Conservation (phyloP, 23 red algal species). For the Gracilariopsis chorda region DNA sequence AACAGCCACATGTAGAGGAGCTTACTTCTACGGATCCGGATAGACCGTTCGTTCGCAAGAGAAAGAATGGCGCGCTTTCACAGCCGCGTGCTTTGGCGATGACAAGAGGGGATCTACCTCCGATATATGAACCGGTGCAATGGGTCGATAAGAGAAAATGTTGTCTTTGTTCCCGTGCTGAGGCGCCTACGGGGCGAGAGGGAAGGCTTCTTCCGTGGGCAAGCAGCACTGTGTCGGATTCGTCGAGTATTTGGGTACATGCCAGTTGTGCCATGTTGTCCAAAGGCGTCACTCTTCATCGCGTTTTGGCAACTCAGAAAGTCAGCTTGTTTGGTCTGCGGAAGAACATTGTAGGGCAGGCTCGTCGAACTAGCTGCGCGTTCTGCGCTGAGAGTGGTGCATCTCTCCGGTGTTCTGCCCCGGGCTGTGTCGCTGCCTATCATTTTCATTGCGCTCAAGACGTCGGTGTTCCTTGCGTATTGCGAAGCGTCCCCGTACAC, state of each 20-base stretch:
- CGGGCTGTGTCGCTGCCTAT: background rate
- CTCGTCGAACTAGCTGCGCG: slow-evolving; percentile 5
- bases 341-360: slow-evolving; percentile 17
- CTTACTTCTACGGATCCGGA: background rate
- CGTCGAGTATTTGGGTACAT: slow-evolving; percentile 34
- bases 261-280: slow-evolving; percentile 38
- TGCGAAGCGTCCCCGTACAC: no score
- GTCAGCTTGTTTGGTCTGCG: slow-evolving; percentile 15
- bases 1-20: background rate
- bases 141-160: slow-evolving; percentile 37
- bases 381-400: slow-evolving; percentile 3
- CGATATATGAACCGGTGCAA: background rate
- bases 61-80: background rate
- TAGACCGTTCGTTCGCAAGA: background rate
- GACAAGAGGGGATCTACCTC: background rate
- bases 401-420: background rate
- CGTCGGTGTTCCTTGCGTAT: background rate
- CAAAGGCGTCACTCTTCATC: slow-evolving; percentile 10
- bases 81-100: background rate
- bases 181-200: background rate
- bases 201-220: slow-evolving; percentile 46
- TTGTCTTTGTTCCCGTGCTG: background rate
- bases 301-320: background rate
- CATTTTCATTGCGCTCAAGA: slow-evolving; percentile 25
- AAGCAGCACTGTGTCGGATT: slow-evolving; percentile 25